Evolutionary conservation across 495 filamentous ascomycete species (phyloP).

Genomic region (Podospora appendiculata): DNA sequence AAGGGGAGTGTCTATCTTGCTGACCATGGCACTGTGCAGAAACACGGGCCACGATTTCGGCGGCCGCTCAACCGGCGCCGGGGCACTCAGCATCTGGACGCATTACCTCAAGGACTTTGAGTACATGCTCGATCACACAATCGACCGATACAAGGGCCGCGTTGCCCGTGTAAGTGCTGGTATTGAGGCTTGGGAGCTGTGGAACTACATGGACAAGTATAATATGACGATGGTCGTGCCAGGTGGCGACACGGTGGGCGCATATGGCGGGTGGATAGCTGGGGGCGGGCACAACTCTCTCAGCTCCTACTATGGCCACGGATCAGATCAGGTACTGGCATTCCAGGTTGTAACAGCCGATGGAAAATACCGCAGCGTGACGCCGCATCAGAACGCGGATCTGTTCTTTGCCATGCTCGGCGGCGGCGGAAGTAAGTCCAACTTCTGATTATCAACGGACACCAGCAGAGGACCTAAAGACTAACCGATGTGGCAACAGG

Average conservation of each 20-base stretch:
- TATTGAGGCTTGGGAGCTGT: conserved; percentile 32
- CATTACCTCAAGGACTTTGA: conserved; percentile 40
- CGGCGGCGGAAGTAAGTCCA: conserved; percentile 29
- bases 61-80: conserved; percentile 43
- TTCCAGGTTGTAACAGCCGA: conserved; percentile 47
- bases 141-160: conserved; percentile 27
- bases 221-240: conserved; percentile 35
- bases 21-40: conserved; percentile 22
- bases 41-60: conserved; percentile 61
- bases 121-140: conserved; percentile 29
- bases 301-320: conserved; percentile 43
- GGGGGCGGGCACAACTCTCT: conserved; percentile 47
- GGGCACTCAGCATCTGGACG: conserved; percentile 52
- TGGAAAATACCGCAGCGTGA: conserved; percentile 42
- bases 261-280: conserved; percentile 23
- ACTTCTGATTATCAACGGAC: not conserved
- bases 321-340: conserved; percentile 41
- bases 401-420: conserved; percentile 51
- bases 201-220: conserved; percentile 22
- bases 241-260: conserved; percentile 30
- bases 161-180: conserved; percentile 37
- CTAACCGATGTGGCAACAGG: conserved; percentile 19
- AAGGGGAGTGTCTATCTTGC: not conserved
- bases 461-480: not conserved
- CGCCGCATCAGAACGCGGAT: conserved; percentile 39